phyloP scores from a whole-genome alignment of 2,329 filamentous ascomycete genomes.

The Fusarium decemcellulare region DNA sequence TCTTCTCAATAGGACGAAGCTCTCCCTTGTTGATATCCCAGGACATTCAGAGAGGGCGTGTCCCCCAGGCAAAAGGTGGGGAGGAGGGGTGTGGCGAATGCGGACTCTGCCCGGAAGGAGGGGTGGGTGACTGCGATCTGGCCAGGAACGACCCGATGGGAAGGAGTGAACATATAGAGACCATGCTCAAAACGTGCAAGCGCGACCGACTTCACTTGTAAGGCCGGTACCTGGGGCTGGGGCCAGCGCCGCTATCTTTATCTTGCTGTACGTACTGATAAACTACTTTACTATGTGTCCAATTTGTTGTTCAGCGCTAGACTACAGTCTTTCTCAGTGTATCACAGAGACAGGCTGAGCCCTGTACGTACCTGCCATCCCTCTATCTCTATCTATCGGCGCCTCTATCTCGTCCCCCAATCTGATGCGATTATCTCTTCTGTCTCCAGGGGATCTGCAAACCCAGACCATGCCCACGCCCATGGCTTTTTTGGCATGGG shows the following conservation, averaged over 20 bases:
- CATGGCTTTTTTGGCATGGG: not conserved
- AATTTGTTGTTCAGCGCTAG: conserved; percentile 36
- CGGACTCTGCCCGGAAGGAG: conserved; percentile 38
- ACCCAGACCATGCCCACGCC: conserved; percentile 8
- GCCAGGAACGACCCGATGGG: conserved; percentile 38
- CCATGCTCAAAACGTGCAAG: conserved; percentile 23
- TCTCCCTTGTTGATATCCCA: not conserved
- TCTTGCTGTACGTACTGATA: conserved; percentile 45
- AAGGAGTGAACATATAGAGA: conserved; percentile 33
- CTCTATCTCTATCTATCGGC: conserved; percentile 6
- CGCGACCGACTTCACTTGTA: not conserved
- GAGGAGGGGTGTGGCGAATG: not conserved
- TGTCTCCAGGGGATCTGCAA: conserved; percentile 14
- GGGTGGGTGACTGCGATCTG: conserved; percentile 25
- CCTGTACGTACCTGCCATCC: not conserved
- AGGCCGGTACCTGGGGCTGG: conserved; percentile 38
- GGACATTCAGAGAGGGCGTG: conserved; percentile 16
- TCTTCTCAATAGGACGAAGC: conserved; percentile 8
- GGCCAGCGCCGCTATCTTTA: conserved; percentile 40
- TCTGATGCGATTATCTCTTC: conserved; percentile 17
- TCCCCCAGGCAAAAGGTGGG: not conserved
- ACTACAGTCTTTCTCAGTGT: not conserved
- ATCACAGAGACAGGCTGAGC: not conserved
- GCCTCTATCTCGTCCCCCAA: conserved; percentile 28
- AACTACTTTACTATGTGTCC: conserved; percentile 47